phyloP scores from a whole-genome alignment of 345 rosid species.

The Rhodomyrtus tomentosa region DNA sequence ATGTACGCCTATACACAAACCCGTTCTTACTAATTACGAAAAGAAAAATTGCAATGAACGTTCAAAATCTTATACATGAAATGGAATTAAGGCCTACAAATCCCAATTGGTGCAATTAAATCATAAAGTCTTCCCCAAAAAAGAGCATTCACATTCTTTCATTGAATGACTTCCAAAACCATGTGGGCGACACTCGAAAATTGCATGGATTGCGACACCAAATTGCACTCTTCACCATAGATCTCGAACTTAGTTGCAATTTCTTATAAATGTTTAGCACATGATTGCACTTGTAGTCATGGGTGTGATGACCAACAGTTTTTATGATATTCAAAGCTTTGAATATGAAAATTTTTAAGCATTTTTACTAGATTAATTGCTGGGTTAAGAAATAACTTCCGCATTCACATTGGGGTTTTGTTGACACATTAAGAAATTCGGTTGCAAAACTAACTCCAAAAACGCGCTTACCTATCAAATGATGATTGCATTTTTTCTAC shows the following conservation, averaged over 20 bases:
- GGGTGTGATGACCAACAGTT: background rate
- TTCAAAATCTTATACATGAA: background rate
- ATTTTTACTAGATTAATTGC: background rate
- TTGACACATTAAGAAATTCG: background rate
- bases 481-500: background rate
- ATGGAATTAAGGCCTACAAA: background rate
- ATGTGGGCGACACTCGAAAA: accelerated
- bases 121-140: background rate
- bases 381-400: background rate
- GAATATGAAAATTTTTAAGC: background rate
- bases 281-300: background rate
- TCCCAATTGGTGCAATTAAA: background rate
- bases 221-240: background rate
- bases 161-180: background rate
- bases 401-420: background rate
- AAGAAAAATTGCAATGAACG: background rate
- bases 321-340: background rate
- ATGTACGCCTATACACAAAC: background rate
- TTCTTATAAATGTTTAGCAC: background rate
- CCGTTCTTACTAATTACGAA: background rate
- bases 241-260: background rate
- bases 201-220: background rate
- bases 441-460: background rate
- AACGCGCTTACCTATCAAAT: background rate
- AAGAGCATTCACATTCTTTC: background rate